Conservation (phyloP, 371 early-diverging fungal genomes). For the Mortierella polycephala region DNA sequence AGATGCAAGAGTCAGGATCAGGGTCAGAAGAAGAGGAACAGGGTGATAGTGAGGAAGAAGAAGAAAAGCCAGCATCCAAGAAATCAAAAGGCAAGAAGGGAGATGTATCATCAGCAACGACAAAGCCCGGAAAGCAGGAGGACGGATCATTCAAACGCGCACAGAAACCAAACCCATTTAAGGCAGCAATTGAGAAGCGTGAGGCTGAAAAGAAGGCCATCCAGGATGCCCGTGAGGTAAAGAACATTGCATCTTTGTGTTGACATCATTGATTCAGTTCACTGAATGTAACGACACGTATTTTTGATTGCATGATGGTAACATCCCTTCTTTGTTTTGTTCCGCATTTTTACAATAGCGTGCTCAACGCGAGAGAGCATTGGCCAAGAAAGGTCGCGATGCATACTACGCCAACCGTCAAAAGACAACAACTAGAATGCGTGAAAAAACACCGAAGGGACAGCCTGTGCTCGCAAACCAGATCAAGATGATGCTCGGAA, state of each 20-base stretch:
- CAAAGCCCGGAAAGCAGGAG: constrained; percentile 41
- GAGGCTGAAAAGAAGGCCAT: constrained; percentile 58
- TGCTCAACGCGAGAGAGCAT: constrained; percentile 47
- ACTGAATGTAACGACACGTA: no score
- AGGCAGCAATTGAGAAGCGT: constrained; percentile 61
- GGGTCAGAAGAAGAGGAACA: constrained; percentile 20
- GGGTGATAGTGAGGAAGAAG: constrained; percentile 22
- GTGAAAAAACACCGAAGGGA: constrained; percentile 66
- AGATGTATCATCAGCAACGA: constrained; percentile 3
- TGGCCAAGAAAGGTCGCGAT: constrained; percentile 60
- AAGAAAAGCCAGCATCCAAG: constrained; percentile 17
- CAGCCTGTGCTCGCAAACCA: constrained; percentile 76
- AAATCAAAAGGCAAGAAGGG: constrained; percentile 35
- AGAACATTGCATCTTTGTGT: not conserved
- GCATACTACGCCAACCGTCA: constrained; percentile 67
- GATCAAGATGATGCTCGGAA: constrained; percentile 67
- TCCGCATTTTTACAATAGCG: constrained; percentile 13
- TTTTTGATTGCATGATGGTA: no score
- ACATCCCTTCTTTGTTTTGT: not conserved
- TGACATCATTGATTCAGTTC: not conserved
- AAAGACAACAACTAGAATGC: constrained; percentile 66
- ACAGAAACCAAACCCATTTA: constrained; percentile 71
- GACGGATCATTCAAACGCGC: constrained; percentile 47
- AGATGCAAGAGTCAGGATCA: constrained; percentile 34
- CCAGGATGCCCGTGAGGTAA: constrained; percentile 57